A percentile compares a stretch with the other conserved stretches of the same genome.
Conservation (phyloP, 1,139 yeast species). For the Taiozyma sp. region DNA sequence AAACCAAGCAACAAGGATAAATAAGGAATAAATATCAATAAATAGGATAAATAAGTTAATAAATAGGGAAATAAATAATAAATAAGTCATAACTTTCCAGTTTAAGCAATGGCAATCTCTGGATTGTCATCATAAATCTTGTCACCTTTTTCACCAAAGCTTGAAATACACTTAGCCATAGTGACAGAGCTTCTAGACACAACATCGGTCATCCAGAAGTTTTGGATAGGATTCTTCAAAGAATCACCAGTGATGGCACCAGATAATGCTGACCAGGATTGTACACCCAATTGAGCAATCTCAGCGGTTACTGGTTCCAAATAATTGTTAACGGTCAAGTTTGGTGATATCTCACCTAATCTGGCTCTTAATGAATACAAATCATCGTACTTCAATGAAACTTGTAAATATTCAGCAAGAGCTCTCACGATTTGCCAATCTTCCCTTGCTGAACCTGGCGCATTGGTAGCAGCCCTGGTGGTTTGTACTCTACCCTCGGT, state of each 20-base stretch:
- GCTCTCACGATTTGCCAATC: conserved; percentile 92
- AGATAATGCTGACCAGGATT: conserved; percentile 35
- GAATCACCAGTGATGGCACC: conserved; percentile 40
- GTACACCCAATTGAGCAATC: conserved; percentile 56
- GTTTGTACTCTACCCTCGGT: conserved; percentile 88
- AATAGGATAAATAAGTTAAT: conserved; percentile 2
- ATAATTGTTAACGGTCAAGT: conserved; percentile 70
- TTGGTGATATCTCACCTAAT: conserved; percentile 77
- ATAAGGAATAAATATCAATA: conserved; percentile 7
- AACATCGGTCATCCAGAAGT: conserved; percentile 86
- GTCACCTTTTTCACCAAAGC: conserved; percentile 64
- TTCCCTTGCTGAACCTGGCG: conserved; percentile 92
- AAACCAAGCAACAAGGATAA: neutral
- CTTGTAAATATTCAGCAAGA: conserved; percentile 70
- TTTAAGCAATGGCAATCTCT: conserved; percentile 21
- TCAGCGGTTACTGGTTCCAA: conserved; percentile 64
- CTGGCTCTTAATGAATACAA: conserved; percentile 64
- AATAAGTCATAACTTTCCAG: conserved; percentile 3
- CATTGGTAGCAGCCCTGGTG: conserved; percentile 83
- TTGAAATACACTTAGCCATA: conserved; percentile 77
- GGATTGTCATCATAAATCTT: conserved; percentile 47
- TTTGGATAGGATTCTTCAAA: conserved; percentile 65
- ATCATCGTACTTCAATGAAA: conserved; percentile 76
- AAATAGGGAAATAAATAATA: conserved; percentile 10
- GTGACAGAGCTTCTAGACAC: conserved; percentile 86